Evolutionary conservation across 768 basidiomycete genomes (phyloP), one percentile per base, ranked within the genome.

Genomic region (Lentinus tigrinus): DNA sequence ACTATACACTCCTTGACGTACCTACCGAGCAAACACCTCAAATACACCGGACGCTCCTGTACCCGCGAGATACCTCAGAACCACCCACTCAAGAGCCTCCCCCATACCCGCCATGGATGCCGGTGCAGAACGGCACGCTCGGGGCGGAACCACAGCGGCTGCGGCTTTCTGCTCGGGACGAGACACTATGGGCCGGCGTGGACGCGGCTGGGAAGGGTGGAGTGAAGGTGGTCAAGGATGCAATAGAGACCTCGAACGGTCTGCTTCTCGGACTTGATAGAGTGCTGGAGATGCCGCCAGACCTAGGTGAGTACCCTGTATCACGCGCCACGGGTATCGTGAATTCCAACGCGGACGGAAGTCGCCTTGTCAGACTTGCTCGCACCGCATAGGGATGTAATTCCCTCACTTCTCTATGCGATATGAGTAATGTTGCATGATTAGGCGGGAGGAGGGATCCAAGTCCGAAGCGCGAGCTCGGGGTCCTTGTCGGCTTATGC

Each of bases 201-300:
- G 87, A 97, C 68, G 82, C 85, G n/a, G 83, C 81, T 61, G 93
- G 95, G 0, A 74, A 84, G n/a, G 87, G 83, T 16, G 96, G 95
- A 2, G 78, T 76, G 9, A 71, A 85, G 68, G 73, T 88, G n/a
- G 73, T 85, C 40, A 90, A 88, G 67, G 78, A 75, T 42, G 64
- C 68, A 34, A 75, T 78, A 49, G 76, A 83, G 44, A 88, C 85
- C 3, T 75, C 79, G 7, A 98, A 98, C 68, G 95, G 95, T 26
- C 70, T 87, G 8, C 72, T 98, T 14, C 71, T 92, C 28, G 92
- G 91, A 24, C 81, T 97, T 48, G 81, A 83, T 27, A 77, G 80
- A 31, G 85, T 98, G 21, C 78, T 98, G 21, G 78, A 85, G 21
- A 83, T 86, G 47, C 96, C 96, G 2, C 73, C 81, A 19, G 80